Base-by-base conservation (phyloP, 2,329 filamentous ascomycete genomes). In the Diaporthe australafricana region DNA sequence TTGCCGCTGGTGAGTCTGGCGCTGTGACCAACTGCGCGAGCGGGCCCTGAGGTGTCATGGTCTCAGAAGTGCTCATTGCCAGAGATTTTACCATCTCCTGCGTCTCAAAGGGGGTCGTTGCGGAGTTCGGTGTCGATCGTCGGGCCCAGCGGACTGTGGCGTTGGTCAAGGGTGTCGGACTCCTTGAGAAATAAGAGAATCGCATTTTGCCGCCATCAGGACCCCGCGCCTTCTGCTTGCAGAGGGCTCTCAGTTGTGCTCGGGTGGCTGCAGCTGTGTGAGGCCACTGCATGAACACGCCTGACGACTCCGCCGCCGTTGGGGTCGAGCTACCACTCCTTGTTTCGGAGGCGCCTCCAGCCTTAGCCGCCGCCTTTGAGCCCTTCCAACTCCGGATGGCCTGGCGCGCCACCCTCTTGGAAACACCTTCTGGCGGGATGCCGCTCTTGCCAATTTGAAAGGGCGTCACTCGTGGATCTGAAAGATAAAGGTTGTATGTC, bases 341-440 rank as follows among this genome's bases (percentile, higher is more conserved):
- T 55, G 77, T 48, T n/a, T 62, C 72, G 38, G 65, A 38, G 9
- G 65, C 72, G 42, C 47, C 63, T 7, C n/a, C 22, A 50, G 74
- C 74, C 72, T 72, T 79, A 63, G 70, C 74, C 68, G 83, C 79
- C 8, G 82, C 76, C 73, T 86, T 90, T 3, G 88, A 85, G 1
- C 90, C 90, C 78, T 89, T 92, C 91, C 91, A 93, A 76, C 88
- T 92, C 77, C 88, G 84, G 81, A 88, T 91, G 25, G 90, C 87
- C 77, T 91, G 89, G 74, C 90, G 85, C n/a, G 91, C 88, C 48
- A 93, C 90, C 56, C 90, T 88, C 76, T 87, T 79, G 76, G 89
- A 91, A 12, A 92, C 90, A 20, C 91, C 91, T 53, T 90, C 85
- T 3, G 91, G 91, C 9, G 91, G 91, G 32, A 92, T 87, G 70